phyloP scores from a whole-genome alignment of 1,284 basidiomycete genomes.

The Naganishia sp. region DNA sequence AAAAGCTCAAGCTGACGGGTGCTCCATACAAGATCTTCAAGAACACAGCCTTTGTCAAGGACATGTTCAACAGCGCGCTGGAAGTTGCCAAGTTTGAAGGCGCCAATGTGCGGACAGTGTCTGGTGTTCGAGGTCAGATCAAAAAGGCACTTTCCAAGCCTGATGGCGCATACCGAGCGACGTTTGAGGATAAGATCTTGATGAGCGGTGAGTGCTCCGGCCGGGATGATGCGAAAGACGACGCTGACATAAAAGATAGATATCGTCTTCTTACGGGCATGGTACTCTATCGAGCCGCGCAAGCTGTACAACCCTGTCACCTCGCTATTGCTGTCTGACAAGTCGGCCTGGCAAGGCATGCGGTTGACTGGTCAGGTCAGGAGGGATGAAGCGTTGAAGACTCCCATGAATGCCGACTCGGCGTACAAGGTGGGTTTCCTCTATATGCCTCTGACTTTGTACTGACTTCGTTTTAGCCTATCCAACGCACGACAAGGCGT shows the following conservation, averaged over 20 bases:
- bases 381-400: slow-evolving; percentile 76
- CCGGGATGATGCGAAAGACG: neutral
- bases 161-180: slow-evolving; percentile 91
- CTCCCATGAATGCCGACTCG: slow-evolving; percentile 80
- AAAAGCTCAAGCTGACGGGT: slow-evolving; percentile 97
- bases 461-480: slow-evolving; percentile 49
- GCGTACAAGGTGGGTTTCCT: slow-evolving; percentile 67
- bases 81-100: slow-evolving; percentile 99
- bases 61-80: slow-evolving; percentile 91
- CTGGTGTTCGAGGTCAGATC: slow-evolving; percentile 92
- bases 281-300: slow-evolving; percentile 93
- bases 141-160: slow-evolving; percentile 94
- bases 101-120: slow-evolving; percentile 91
- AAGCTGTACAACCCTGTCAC: slow-evolving; percentile 98
- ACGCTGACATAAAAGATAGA: slow-evolving; percentile 59
- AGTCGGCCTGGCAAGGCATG: slow-evolving; percentile 84
- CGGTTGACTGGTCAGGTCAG: slow-evolving; percentile 91
- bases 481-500: slow-evolving; percentile 75
- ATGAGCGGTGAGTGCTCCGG: slow-evolving; percentile 73
- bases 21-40: slow-evolving; percentile 96
- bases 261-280: slow-evolving; percentile 91
- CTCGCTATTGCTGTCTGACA: slow-evolving; percentile 79
- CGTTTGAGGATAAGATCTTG: slow-evolving; percentile 96
- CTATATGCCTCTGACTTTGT: slow-evolving; percentile 13
- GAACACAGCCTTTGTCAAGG: slow-evolving; percentile 97